Evolutionary conservation across 164 flowering plant genomes (phyloP), one percentile per base, ranked within the genome.

Genomic region (Vitis vinifera): DNA sequence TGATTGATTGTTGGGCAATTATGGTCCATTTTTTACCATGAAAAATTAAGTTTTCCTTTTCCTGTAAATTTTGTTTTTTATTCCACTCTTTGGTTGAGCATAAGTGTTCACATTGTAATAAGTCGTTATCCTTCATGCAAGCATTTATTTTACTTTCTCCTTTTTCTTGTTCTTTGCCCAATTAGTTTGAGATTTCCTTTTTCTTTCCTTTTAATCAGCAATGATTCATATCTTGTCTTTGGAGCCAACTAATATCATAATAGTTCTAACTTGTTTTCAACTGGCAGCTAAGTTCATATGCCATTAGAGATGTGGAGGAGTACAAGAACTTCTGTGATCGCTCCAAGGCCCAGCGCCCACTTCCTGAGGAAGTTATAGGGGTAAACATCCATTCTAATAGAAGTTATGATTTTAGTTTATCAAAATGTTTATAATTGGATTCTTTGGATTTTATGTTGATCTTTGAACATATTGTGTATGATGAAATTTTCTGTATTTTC

Each of bases 311-410:
- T 72, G 82, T 78, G 55, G 98, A 95, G 79, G 99, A 95, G 78
- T 95, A 93, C 81, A 93, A 89, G 81, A 93, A 95, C 74, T 95
- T 87, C 75, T 95, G 98, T 80, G 98, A 93, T 73, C 90, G 98
- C 19, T 73, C 97, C 56, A 92, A 75, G 77, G 90, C 89, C 73
- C 99, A 95, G 79, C 88, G 96, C 14, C 99, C 99, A 60, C 89
- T 81, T 23, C 93, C 97, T 64, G 98, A 95, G 72, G 99, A 95
- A 85, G 94, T 95, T 77, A 83, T 93, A 73, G 97, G 90, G 83
- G 99, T 93, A 81, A 80, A 79, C 53, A 44, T 68, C 68, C 37
- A 14, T 6, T 71, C 56, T 30, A 65, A 62, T 56, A 37, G 9
- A 29, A 29, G 23, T 72, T 8, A 4, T 63, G n/a, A 29, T 14